These are phyloP conservation scores for Neofusicoccum kwambonambiense DNA, from an alignment of 2,329 filamentous ascomycete species.

Conservation along the genomic window DNA sequence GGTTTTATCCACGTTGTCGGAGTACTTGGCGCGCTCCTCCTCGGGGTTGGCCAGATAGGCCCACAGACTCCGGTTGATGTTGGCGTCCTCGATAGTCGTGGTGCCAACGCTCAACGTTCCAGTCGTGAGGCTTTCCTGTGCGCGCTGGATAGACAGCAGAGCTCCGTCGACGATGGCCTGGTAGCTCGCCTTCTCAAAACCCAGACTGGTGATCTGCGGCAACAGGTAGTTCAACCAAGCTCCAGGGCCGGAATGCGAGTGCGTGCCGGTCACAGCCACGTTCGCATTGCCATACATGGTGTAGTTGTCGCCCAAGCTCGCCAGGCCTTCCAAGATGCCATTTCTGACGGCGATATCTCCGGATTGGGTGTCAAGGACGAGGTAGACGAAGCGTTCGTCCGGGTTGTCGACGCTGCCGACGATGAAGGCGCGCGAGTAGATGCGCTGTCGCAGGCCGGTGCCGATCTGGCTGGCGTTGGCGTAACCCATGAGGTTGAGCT, in stretches of 20 bases:
- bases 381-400: conserved; percentile 75
- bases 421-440: conserved; percentile 89
- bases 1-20: conserved; percentile 67
- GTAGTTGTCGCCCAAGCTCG: conserved; percentile 68
- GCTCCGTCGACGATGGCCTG: conserved; percentile 85
- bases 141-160: conserved; percentile 75
- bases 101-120: conserved; percentile 71
- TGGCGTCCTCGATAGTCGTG: conserved; percentile 69
- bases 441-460: conserved; percentile 78
- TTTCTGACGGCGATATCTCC: conserved; percentile 86
- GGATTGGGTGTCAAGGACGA: conserved; percentile 82
- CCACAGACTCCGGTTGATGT: conserved; percentile 85
- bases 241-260: conserved; percentile 87
- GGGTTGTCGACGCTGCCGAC: conserved; percentile 66
- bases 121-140: conserved; percentile 69
- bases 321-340: conserved; percentile 77
- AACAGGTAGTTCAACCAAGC: conserved; percentile 94
- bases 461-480: conserved; percentile 81
- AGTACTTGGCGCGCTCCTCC: conserved; percentile 70
- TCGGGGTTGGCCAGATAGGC: conserved; percentile 85
- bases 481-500: conserved; percentile 90
- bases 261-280: conserved; percentile 85
- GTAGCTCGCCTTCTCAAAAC: conserved; percentile 85
- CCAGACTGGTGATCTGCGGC: conserved; percentile 83
- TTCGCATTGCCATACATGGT: conserved; percentile 75